Conservation (phyloP, 2,329 filamentous ascomycete species). For the Juglanconis oblonga region DNA sequence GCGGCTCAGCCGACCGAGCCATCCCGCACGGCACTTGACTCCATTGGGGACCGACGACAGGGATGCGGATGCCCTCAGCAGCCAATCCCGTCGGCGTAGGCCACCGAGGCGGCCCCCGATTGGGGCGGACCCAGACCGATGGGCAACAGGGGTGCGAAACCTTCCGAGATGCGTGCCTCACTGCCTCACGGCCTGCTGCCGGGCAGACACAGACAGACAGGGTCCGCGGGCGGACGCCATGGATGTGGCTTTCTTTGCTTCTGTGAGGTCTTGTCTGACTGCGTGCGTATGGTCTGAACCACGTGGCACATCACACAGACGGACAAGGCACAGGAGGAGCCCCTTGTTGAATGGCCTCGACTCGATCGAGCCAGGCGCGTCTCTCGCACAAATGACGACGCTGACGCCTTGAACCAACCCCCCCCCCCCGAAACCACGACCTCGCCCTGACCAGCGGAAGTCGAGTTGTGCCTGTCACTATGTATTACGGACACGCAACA, state of each 20-base stretch:
- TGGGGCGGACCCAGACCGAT: neutral
- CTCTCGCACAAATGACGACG: too few species aligned
- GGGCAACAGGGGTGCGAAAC: neutral
- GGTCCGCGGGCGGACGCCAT: too few species aligned
- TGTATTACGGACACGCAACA: neutral
- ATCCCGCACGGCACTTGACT: conserved; percentile 4
- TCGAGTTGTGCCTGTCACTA: neutral
- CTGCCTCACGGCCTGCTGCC: neutral
- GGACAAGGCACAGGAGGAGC: too few species aligned
- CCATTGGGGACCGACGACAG: conserved; percentile 13
- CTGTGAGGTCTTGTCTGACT: too few species aligned
- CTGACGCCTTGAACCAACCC: too few species aligned
- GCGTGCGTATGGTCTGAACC: too few species aligned
- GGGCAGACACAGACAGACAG: neutral
- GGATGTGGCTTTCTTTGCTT: too few species aligned
- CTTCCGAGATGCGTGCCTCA: neutral
- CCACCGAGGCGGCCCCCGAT: conserved; percentile 9
- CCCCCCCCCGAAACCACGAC: neutral
- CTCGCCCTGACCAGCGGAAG: neutral
- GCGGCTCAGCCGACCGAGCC: conserved; percentile 4
- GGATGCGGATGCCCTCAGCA: neutral
- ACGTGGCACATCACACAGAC: too few species aligned
- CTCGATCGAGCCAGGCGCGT: too few species aligned
- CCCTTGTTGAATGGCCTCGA: too few species aligned
- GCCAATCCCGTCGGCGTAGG: conserved; percentile 12